A percentile compares a stretch with the other conserved stretches of the same genome.
These are phyloP conservation scores for Monilinia polystroma DNA, from an alignment of 2,329 filamentous ascomycete genomes.

Conservation along the genomic window DNA sequence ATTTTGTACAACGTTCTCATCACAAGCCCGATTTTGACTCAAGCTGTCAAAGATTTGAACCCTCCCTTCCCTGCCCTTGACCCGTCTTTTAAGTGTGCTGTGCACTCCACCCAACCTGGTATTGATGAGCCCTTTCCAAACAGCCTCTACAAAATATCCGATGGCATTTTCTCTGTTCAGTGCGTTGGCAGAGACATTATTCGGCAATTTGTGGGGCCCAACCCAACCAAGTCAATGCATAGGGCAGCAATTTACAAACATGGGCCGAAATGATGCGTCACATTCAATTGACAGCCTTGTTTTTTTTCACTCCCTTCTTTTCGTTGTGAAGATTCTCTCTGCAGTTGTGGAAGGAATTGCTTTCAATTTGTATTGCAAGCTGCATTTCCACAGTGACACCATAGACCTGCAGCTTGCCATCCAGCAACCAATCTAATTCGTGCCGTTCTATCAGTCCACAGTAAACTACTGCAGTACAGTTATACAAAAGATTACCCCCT, in stretches of 20 bases:
- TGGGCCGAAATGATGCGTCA: conserved; percentile 2
- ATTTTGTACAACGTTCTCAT: neutral
- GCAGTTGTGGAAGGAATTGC: neutral
- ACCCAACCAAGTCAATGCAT: conserved; percentile 17
- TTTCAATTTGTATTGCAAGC: conserved; percentile 16
- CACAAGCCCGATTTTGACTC: neutral
- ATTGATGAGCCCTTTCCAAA: neutral
- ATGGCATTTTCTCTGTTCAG: conserved; percentile 4
- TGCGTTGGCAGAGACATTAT: conserved; percentile 22
- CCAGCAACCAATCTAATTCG: conserved; percentile 6
- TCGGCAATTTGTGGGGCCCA: conserved; percentile 21
- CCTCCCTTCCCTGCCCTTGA: neutral
- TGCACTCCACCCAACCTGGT: neutral
- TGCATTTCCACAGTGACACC: conserved; percentile 21
- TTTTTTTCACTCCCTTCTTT: conserved; percentile 15
- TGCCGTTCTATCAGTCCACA: conserved; percentile 3
- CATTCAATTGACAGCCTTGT: conserved; percentile 22
- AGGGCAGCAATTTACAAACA: conserved; percentile 23
- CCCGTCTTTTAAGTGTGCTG: neutral
- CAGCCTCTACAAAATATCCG: neutral
- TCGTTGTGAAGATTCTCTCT: neutral
- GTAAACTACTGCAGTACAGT: conserved; percentile 20
- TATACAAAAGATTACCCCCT: conserved; percentile 10
- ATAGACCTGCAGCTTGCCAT: conserved; percentile 15
- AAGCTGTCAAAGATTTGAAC: neutral